Conservation (phyloP, 768 basidiomycete genomes). For the Mrakia hoshinonis region DNA sequence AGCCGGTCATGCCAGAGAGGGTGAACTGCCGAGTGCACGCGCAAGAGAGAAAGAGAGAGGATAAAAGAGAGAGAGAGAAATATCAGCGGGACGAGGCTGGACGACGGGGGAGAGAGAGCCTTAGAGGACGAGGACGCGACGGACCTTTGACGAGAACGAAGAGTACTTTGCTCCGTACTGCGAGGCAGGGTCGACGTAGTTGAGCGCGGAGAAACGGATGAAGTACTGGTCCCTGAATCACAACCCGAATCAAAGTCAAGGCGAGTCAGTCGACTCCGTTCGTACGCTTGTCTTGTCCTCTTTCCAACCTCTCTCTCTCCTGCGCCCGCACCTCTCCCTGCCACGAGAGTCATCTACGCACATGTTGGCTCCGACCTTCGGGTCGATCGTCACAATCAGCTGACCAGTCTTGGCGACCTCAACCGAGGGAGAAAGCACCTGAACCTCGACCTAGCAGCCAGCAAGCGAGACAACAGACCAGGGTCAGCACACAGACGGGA, state of each 20-base stretch:
- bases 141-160: neutral
- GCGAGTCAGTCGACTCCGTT: neutral
- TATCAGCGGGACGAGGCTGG: neutral
- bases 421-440: neutral
- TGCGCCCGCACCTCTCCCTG: neutral
- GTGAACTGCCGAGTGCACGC: too few relatives aligned
- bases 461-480: neutral
- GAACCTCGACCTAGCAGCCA: neutral
- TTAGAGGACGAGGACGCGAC: neutral
- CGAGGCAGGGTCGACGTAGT: neutral
- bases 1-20: neutral
- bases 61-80: neutral
- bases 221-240: neutral
- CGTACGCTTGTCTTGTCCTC: too few relatives aligned
- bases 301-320: neutral
- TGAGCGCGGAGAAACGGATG: neutral
- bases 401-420: conserved; percentile 10
- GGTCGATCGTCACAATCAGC: neutral
- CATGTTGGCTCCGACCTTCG: neutral
- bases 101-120: neutral
- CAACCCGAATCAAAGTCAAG: neutral
- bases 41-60: neutral
- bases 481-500: neutral
- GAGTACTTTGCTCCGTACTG: neutral
- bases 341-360: neutral